Evolutionary conservation across 768 basidiomycete species (phyloP), one percentile per base, ranked within the genome.

Genomic region (Infundibulicybe gibba): DNA sequence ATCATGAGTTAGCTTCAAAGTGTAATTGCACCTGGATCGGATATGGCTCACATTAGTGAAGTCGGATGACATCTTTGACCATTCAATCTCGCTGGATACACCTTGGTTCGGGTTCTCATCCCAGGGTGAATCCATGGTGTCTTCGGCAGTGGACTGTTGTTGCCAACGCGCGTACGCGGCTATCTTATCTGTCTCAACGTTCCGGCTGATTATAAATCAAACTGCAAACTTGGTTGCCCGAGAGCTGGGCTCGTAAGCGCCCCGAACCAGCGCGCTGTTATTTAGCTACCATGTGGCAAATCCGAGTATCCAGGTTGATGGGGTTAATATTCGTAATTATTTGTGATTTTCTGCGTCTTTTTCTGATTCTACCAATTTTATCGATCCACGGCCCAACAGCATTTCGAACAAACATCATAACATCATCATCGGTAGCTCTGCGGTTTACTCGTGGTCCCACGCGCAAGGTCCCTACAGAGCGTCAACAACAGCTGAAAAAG

Each of bases 321-420:
- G 34, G 15, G 32, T 45, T 34, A 3, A 19, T 3, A 25, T 14
- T 25, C 35, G 17, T 45, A 55, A 57, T 69, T 75, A 70, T 70
- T 59, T 66, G 45, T 56, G 61, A 62, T 80, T 80, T 74, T 74
- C 66, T 61, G 68, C 70, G 72, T 80, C 77, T 81, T 76, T 84
- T 80, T 76, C 71, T 71, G 66, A 69, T 82, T 85, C 76, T 82
- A 81, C 72, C 70, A 76, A 76, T 85, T 83, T 84, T 77, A 59
- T 66, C 54, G 52, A 46, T 30, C 40, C 38, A 38, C 32, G 9
- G n/a, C 14, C 48, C 35, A 38, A 10, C 45, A 44, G 17, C 32
- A 12, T 38, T 33, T 48, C 33, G 33, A 32, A 35, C 31, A n/a
- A 30, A 11, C 25, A 35, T 32, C 25, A 43, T 40, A 19, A n/a